Conservation (phyloP, 2,329 filamentous ascomycete species). For the Peltaster fructicola region DNA sequence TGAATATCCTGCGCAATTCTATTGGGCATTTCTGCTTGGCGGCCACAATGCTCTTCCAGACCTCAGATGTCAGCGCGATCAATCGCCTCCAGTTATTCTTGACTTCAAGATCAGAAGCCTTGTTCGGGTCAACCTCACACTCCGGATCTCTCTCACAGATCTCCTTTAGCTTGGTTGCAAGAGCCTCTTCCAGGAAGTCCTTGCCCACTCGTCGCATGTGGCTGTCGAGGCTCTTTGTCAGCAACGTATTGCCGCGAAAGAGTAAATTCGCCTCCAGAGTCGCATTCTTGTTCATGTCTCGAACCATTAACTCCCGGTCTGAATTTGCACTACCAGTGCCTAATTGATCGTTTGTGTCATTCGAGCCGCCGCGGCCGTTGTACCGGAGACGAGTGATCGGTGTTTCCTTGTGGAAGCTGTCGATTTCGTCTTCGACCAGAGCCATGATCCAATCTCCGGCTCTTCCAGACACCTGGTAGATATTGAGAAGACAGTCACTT, state of each 20-base stretch:
- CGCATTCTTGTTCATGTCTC: slow-evolving; percentile 62
- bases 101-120: slow-evolving; percentile 48
- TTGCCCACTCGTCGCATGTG: slow-evolving; percentile 91
- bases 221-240: slow-evolving; percentile 84
- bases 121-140: slow-evolving; percentile 88
- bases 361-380: slow-evolving; percentile 52
- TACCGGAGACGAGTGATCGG: slow-evolving; percentile 50
- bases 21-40: slow-evolving; percentile 62
- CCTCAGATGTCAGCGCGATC: slow-evolving; percentile 56
- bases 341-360: slow-evolving; percentile 43
- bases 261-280: slow-evolving; percentile 83
- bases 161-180: slow-evolving; percentile 70
- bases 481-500: slow-evolving; percentile 75
- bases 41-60: slow-evolving; percentile 68
- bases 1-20: slow-evolving; percentile 69
- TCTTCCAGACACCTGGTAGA: slow-evolving; percentile 80
- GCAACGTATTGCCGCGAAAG: slow-evolving; percentile 83
- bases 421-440: slow-evolving; percentile 90
- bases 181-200: slow-evolving; percentile 75
- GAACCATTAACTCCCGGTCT: slow-evolving; percentile 54
- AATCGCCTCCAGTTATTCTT: slow-evolving; percentile 69
- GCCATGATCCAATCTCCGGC: slow-evolving; percentile 82
- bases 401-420: slow-evolving; percentile 71
- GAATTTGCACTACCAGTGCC: slow-evolving; percentile 20
- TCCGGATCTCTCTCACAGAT: slow-evolving; percentile 84